A percentile compares a stretch with the other conserved stretches of the same genome.
These are phyloP conservation scores for sorghum (Sorghum bicolor) DNA, from an alignment of 176 grass and related monocot species.

Conservation along the genomic window Sorghum_bicolor_NCBIv3 NC_012878.2:57044501-57045000, in stretches of 20 bases:
- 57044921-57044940: neutral
- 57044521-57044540: neutral
- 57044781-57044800: neutral
- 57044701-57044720: constrained; percentile 78
- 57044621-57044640: neutral
- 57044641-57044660: constrained; percentile 25
- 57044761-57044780: constrained; percentile 63
- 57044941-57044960: constrained; percentile 40
- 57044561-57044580: neutral
- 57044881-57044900: constrained; percentile 15
- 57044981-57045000: constrained; percentile 27
- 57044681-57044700: constrained; percentile 80
- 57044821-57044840: neutral
- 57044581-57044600: neutral
- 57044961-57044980: constrained; percentile 34
- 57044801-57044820: neutral
- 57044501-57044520: neutral
- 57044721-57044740: constrained; percentile 91
- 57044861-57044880: constrained; percentile 41
- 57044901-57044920: neutral
- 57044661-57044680: constrained; percentile 84
- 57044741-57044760: constrained; percentile 78
- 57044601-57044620: neutral
- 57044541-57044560: neutral
- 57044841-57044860: neutral